Base-by-base conservation (phyloP, 768 basidiomycete species). In the Pisolithus microcarpus region DNA sequence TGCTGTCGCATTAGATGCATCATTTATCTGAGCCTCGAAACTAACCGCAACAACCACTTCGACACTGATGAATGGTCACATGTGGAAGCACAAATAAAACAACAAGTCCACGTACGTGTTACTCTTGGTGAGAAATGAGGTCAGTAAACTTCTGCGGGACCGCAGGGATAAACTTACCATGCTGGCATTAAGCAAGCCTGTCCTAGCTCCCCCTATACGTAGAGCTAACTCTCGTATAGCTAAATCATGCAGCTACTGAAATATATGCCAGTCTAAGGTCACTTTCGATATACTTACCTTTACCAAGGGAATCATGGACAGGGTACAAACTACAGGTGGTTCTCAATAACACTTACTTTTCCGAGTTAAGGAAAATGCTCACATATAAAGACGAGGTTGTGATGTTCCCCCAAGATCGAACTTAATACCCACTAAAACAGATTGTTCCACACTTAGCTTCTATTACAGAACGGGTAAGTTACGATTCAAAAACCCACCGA, bases 101-200 rank as follows among this genome's bases (percentile, higher is more conserved):
- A 21, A 42, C 47, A 40, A 26, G 54, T 58, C 23, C 2, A 72
- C 82, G 62, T 63, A 86, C 83, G 65, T 64, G 80, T 88, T 88
- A 49, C 80, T 82, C 86, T 87, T 45, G 5, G 43, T 23, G 6
- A 21, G 30, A 10, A 34, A 36, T 18, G n/a, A 9, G 13, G 21
- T 46, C 45, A 46, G 9, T 19, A 13, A 9, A 31, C 8, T 18
- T 11, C 31, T 21, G 15, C 15, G 15, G n/a, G 6, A 24, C 2
- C 31, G 21, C 45, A 18, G 31, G 13, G 9, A 21, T 26, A 11
- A 13, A 61, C 77, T 46, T 62, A 87, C 86, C 81, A 89, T 72
- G 64, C 81, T 87, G 38, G 87, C 88, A 57, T 91, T 91, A 30
- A 92, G 69, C 18, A 94, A 72, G 0, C 87, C 91, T 0, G 88